phyloP scores from a whole-genome alignment of 306 rosid species.

The Vicia villosa region DNA sequence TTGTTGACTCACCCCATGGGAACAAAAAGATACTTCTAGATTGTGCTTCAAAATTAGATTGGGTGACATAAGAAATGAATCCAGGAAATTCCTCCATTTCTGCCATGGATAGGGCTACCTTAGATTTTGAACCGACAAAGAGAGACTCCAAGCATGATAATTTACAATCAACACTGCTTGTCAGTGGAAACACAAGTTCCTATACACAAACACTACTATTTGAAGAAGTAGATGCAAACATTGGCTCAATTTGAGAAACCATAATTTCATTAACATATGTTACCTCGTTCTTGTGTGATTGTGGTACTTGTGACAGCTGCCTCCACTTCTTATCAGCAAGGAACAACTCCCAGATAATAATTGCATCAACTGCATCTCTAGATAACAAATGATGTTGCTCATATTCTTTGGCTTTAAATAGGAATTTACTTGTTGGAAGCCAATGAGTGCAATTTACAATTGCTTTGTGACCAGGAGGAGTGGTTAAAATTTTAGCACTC shows the following conservation, averaged over 20 bases:
- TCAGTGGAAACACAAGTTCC: slow-evolving; percentile 67
- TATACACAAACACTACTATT: slow-evolving; percentile 66
- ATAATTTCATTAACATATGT: slow-evolving; percentile 82
- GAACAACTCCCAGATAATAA: slow-evolving; percentile 75
- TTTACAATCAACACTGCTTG: slow-evolving; percentile 68
- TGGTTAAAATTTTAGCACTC: too few relatives aligned
- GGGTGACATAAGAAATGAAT: too few relatives aligned
- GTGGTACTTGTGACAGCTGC: slow-evolving; percentile 67
- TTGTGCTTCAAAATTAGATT: too few relatives aligned
- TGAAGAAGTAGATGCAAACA: slow-evolving; percentile 84
- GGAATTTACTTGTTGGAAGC: too few relatives aligned
- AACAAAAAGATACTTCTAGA: too few relatives aligned
- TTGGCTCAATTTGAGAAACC: slow-evolving; percentile 70
- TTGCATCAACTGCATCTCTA: slow-evolving; percentile 80
- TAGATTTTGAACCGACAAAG: slow-evolving; percentile 72
- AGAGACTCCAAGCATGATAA: slow-evolving; percentile 64
- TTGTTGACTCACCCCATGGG: too few relatives aligned
- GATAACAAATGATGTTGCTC: slow-evolving; percentile 75
- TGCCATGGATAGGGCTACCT: slow-evolving; percentile 82
- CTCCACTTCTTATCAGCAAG: slow-evolving; percentile 79
- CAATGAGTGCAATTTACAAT: too few relatives aligned
- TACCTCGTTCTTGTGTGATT: slow-evolving; percentile 86
- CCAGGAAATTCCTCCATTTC: slow-evolving; percentile 86
- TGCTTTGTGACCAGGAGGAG: too few relatives aligned
- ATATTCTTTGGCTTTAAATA: too few relatives aligned